Percentiles rank a stretch among this genome's conserved stretches.
These are phyloP conservation scores for Nicotiana sylvestris DNA, from an alignment of 257 asterid genomes.

Conservation along the genomic window DNA sequence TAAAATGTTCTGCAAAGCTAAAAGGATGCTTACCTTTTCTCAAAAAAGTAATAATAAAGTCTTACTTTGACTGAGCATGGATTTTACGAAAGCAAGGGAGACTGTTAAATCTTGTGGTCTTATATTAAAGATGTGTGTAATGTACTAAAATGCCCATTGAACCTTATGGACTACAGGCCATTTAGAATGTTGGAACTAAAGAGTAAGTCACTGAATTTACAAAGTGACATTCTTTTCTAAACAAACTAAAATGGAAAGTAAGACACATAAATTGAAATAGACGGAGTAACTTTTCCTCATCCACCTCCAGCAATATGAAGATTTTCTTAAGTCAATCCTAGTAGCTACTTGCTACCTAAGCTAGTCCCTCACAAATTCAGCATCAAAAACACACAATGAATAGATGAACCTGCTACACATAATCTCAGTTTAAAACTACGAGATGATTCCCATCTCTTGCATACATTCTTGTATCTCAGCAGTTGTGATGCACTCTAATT, in stretches of 20 bases:
- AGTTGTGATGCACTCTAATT: background rate
- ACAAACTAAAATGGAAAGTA: no score
- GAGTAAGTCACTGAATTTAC: no score
- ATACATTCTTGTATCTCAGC: background rate
- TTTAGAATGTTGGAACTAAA: no score
- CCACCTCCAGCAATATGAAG: background rate
- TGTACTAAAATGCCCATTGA: no score
- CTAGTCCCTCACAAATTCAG: background rate
- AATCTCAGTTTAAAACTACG: background rate
- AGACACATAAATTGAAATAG: no score
- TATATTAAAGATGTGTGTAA: no score
- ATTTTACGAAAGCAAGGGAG: no score
- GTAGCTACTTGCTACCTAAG: background rate
- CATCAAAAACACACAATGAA: background rate
- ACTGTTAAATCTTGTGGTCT: no score
- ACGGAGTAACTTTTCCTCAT: background rate
- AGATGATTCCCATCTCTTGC: background rate
- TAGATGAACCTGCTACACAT: background rate
- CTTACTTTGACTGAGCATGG: no score
- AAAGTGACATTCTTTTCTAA: no score
- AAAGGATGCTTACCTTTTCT: background rate
- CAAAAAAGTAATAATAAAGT: background rate
- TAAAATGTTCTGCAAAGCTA: background rate
- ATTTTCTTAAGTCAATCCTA: slow-evolving; percentile 1
- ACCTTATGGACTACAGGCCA: no score